Conservation (phyloP, 352 stramenopile species). For the Pythium angustatum region DNA sequence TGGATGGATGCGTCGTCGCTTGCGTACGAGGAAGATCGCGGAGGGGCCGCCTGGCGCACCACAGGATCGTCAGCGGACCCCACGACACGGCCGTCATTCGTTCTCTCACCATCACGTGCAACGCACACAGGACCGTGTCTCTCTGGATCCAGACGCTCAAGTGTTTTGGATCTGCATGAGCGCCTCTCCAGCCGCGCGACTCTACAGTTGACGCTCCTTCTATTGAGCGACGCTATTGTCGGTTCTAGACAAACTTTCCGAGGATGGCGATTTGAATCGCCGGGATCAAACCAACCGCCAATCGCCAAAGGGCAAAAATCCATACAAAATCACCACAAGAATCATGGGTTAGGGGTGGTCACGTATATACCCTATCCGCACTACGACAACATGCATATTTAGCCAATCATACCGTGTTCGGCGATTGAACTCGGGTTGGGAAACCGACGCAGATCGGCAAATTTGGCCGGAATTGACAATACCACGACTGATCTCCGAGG, state of each 20-base stretch:
- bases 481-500: not conserved
- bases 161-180: too few relatives aligned
- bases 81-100: too few relatives aligned
- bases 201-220: too few relatives aligned
- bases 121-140: too few relatives aligned
- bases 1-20: not conserved
- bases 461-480: not conserved
- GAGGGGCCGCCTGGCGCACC: not conserved
- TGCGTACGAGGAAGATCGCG: constrained; percentile 1
- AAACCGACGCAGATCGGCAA: not conserved
- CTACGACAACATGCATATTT: too few relatives aligned
- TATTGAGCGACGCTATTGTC: too few relatives aligned
- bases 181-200: too few relatives aligned
- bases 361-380: not conserved
- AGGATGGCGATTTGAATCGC: too few relatives aligned
- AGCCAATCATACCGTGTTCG: not conserved
- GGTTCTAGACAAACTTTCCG: not conserved
- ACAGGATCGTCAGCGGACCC: not conserved
- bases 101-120: too few relatives aligned
- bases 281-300: not conserved
- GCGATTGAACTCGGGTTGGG: not conserved
- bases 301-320: not conserved
- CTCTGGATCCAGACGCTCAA: too few relatives aligned
- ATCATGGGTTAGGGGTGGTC: not conserved
- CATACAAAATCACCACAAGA: not conserved